A percentile compares a stretch with the other conserved stretches of the same genome.
Evolutionary conservation across 2,329 filamentous ascomycete genomes (phyloP).

Genomic region (Botrytis fabae): DNA sequence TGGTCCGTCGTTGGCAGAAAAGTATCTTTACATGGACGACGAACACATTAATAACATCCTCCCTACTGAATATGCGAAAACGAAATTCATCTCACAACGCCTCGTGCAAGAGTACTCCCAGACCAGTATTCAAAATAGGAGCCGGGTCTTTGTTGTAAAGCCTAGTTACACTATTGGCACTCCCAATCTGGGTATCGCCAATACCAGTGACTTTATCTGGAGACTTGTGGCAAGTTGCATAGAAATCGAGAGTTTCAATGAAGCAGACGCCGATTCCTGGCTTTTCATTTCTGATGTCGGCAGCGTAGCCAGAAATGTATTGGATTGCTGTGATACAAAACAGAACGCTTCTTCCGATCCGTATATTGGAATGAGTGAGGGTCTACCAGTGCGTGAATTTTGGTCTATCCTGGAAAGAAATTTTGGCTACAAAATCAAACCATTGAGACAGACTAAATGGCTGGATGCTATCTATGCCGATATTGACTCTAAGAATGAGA

Average conservation of each 20-base stretch:
- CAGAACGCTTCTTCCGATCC: not conserved
- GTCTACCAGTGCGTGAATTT: constrained; percentile 21
- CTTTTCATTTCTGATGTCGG: constrained; percentile 29
- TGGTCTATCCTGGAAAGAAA: constrained; percentile 17
- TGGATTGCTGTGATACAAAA: constrained; percentile 13
- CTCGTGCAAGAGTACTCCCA: constrained; percentile 49
- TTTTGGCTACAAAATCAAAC: constrained; percentile 18
- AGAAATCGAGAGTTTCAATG: constrained; percentile 28
- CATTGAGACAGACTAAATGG: constrained; percentile 16
- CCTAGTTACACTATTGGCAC: constrained; percentile 35
- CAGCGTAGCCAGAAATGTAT: constrained; percentile 25
- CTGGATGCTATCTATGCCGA: constrained; percentile 3
- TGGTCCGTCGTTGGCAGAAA: constrained; percentile 39
- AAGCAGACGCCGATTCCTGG: constrained; percentile 27
- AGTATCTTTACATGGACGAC: constrained; percentile 52
- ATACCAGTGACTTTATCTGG: constrained; percentile 37
- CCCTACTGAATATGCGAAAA: constrained; percentile 82
- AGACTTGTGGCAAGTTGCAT: constrained; percentile 30
- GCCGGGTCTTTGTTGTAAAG: constrained; percentile 29
- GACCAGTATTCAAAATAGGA: not conserved
- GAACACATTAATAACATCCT: constrained; percentile 41
- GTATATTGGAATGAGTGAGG: constrained; percentile 7
- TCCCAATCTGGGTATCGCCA: constrained; percentile 32
- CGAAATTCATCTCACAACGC: constrained; percentile 71
- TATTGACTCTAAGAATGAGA: constrained; percentile 11